Conservation (phyloP, 2,329 filamentous ascomycete genomes). For the Lasiodiplodia sp. region DNA sequence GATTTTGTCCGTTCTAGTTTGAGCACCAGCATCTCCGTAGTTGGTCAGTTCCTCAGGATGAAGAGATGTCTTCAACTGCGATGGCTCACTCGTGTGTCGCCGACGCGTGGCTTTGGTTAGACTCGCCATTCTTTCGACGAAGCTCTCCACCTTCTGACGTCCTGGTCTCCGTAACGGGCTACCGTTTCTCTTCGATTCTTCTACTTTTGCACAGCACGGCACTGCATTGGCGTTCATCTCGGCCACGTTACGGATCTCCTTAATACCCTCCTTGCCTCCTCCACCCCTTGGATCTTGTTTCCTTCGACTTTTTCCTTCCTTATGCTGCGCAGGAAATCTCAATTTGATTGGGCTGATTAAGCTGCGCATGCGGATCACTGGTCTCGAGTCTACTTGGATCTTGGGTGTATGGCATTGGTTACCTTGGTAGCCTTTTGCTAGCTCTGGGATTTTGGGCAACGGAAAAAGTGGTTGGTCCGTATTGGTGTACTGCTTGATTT, state of each 20-base stretch:
- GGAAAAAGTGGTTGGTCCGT: neutral
- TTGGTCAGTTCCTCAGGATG: neutral
- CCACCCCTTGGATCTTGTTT: slow-evolving; percentile 3
- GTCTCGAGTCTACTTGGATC: neutral
- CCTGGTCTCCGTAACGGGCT: neutral
- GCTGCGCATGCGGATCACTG: neutral
- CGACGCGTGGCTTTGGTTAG: neutral
- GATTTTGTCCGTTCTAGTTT: neutral
- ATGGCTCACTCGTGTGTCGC: neutral
- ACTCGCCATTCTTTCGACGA: neutral
- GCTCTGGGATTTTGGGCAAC: neutral
- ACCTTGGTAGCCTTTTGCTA: neutral
- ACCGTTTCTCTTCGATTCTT: neutral
- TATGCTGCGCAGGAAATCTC: neutral
- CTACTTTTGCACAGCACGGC: slow-evolving; percentile 1
- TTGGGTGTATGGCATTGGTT: neutral
- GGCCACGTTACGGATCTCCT: slow-evolving; percentile 7
- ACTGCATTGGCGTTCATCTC: slow-evolving; percentile 15
- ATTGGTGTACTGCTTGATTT: neutral
- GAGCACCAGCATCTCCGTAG: neutral
- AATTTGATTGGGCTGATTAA: neutral
- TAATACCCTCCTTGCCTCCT: slow-evolving; percentile 25
- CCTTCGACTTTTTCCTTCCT: neutral
- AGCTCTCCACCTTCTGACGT: neutral
- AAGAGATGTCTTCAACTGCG: neutral